These are phyloP conservation scores for Pseudogymnoascus sp. DNA, from an alignment of 2,329 filamentous ascomycete species.

Conservation along the genomic window DNA sequence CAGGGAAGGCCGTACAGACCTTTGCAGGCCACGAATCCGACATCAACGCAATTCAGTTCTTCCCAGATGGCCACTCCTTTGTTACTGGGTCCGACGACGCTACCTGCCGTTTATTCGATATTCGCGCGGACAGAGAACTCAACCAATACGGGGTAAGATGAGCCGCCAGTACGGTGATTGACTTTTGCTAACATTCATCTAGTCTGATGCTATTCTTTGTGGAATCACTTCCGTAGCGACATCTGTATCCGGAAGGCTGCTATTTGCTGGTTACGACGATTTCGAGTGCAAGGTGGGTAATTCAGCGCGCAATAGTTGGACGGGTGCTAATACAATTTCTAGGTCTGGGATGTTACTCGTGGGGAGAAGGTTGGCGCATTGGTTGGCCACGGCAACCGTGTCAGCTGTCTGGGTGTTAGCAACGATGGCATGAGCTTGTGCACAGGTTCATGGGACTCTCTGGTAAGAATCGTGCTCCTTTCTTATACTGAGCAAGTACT, in stretches of 20 bases:
- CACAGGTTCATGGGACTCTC: slow-evolving; percentile 98
- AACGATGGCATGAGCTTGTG: slow-evolving; percentile 98
- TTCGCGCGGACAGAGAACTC: slow-evolving; percentile 78
- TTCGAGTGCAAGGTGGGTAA: slow-evolving; percentile 94
- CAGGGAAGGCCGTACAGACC: slow-evolving; percentile 95
- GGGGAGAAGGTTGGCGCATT: slow-evolving; percentile 95
- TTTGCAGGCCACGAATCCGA: slow-evolving; percentile 98
- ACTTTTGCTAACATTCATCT: slow-evolving; percentile 15
- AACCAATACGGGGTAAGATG: slow-evolving; percentile 58
- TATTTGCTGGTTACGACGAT: slow-evolving; percentile 97
- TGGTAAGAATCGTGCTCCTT: slow-evolving; percentile 54
- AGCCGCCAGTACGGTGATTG: background rate
- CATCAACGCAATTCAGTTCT: slow-evolving; percentile 99
- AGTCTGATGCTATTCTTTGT: slow-evolving; percentile 96
- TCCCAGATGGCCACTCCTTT: slow-evolving; percentile 97
- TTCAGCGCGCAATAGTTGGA: background rate
- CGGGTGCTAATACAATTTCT: slow-evolving; percentile 16
- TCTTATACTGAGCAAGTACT: slow-evolving; percentile 21
- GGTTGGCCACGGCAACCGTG: slow-evolving; percentile 95
- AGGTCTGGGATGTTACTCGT: slow-evolving; percentile 97
- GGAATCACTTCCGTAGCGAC: slow-evolving; percentile 98
- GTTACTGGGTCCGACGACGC: slow-evolving; percentile 97
- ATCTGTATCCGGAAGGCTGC: slow-evolving; percentile 85
- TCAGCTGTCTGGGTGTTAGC: slow-evolving; percentile 96
- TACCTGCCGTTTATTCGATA: slow-evolving; percentile 94